Evolutionary conservation across 2,329 filamentous ascomycete genomes (phyloP).

Genomic region (Fusarium tuaranense): DNA sequence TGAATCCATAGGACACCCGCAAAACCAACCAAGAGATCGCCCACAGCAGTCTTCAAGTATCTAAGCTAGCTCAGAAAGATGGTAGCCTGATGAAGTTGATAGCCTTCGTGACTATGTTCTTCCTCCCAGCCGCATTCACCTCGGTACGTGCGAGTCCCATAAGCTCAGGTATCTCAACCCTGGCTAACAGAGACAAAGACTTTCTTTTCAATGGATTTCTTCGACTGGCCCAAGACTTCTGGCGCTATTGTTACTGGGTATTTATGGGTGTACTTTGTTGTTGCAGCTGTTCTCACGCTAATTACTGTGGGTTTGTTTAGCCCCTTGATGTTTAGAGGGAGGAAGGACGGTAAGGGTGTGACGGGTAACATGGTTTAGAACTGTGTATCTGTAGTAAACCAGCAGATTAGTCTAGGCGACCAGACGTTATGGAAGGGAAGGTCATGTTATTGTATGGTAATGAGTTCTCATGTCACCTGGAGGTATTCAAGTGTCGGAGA

Average conservation of each 20-base stretch:
- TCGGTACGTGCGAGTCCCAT: neutral
- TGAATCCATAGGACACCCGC: neutral
- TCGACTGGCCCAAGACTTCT: neutral
- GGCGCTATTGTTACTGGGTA: accelerated
- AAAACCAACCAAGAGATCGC: neutral
- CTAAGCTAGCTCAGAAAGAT: neutral
- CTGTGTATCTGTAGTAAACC: neutral
- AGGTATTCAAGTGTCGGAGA: too few relatives aligned
- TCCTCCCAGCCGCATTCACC: constrained; percentile 8
- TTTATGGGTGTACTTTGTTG: constrained; percentile 12
- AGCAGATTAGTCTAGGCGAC: neutral
- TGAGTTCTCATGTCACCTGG: neutral
- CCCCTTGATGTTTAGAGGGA: neutral
- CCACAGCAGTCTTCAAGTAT: neutral
- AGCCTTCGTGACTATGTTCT: constrained; percentile 7
- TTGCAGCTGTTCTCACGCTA: neutral
- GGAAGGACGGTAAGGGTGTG: neutral
- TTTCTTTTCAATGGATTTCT: constrained; percentile 7
- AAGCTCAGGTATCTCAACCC: accelerated
- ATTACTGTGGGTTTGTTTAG: neutral
- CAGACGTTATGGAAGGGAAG: neutral
- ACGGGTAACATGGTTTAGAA: neutral
- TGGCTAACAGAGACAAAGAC: neutral
- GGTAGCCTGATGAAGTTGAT: constrained; percentile 12
- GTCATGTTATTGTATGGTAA: neutral